phyloP scores from a whole-genome alignment of 2,329 filamentous ascomycete genomes.

The Hypocrella siamensis region DNA sequence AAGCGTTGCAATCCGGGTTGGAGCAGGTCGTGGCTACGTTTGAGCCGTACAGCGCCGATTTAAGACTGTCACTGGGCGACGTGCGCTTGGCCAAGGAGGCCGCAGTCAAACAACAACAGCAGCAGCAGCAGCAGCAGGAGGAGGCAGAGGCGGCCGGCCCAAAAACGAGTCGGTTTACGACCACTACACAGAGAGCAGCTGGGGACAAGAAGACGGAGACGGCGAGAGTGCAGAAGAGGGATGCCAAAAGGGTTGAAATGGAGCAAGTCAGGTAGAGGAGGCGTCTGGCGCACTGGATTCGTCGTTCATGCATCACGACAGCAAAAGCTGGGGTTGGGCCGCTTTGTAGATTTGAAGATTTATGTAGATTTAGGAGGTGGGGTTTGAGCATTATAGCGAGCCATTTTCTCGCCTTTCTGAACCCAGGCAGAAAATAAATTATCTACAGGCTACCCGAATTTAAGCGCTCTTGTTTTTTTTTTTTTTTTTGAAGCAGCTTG shows the following conservation, averaged over 20 bases:
- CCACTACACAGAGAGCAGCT: slow-evolving; percentile 11
- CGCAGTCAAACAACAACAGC: slow-evolving; percentile 12
- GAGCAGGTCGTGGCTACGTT: slow-evolving; percentile 53
- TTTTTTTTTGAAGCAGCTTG: no score
- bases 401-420: no score
- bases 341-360: no score
- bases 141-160: slow-evolving; percentile 8
- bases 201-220: slow-evolving; percentile 9
- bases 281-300: no score
- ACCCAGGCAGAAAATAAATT: no score
- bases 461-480: no score
- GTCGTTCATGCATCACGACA: no score
- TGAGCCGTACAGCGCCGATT: slow-evolving; percentile 54
- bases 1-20: slow-evolving; percentile 49
- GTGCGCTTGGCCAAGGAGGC: slow-evolving; percentile 60
- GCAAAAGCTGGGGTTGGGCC: no score
- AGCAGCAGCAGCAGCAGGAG: slow-evolving; percentile 5
- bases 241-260: slow-evolving; percentile 12
- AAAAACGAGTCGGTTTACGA: no score
- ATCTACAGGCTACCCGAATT: no score
- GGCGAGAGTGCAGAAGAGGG: slow-evolving; percentile 8
- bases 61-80: slow-evolving; percentile 56
- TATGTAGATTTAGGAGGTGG: no score
- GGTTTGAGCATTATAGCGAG: no score
- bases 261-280: slow-evolving; percentile 10